Base-by-base conservation (phyloP, 2,329 filamentous ascomycete species). In the Ophiostoma triangulosporum region DNA sequence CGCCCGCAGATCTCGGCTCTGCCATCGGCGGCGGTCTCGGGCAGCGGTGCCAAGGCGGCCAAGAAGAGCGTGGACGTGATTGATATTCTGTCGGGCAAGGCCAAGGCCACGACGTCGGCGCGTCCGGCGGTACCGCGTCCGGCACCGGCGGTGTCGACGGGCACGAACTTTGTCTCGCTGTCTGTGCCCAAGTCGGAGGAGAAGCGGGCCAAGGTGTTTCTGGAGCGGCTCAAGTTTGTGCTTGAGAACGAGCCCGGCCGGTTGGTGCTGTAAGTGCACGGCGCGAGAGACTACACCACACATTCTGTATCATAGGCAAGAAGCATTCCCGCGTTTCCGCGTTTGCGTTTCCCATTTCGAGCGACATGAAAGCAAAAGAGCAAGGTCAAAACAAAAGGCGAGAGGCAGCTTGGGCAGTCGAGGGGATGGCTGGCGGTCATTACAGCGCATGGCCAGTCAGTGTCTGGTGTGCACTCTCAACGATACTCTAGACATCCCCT, bases 181-280 rank as follows among this genome's bases (percentile, higher is more conserved):
- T 83, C 75, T 27, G 90, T 95, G 20, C 81, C 84, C 36, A 81
- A 78, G 69, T 80, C 78, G 8, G 93, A 98, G 66, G 86, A 90
- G 76, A 80, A 83, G 71, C 77, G 89, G 62, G 93, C 88, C 14
- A 76, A 79, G 63, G 75, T 83, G 11, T 98, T 96, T 71, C 69
- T 98, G 59, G 84, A 91, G 69, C 80, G 88, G 61, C 78, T 96
- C 64, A 96, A 95, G 80, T 71, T 76, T 46, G 82, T 91, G 26
- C 69, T 98, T 60, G 88, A 94, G 69, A 75, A 80, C 59, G 85
- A 93, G 68, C 88, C 88, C 14, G 87, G 83, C 32, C 76, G 83
- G 62, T 69, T 95, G 63, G 79, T 94, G 48, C 63, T 83, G 65
- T 83, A 67, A 48, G 20, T 14, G 36, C 29, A 24, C 8, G 26